Conservation (phyloP, 345 rosid genomes). For the Aquilaria sinensis region DNA sequence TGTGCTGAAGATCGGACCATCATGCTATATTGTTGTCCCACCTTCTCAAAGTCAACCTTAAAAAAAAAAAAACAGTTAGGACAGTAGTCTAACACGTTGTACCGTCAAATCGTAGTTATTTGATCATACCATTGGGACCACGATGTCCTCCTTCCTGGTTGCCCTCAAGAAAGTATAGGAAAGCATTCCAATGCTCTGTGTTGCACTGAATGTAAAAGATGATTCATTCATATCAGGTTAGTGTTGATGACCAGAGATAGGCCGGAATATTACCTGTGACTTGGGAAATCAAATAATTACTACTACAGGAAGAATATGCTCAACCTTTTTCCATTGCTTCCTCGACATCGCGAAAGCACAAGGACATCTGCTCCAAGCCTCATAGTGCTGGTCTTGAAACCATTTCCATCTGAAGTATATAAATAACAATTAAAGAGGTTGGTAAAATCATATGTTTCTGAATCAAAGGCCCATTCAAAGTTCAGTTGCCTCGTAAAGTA, state of each 20-base stretch:
- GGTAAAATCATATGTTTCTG: neutral
- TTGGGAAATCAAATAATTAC: no score
- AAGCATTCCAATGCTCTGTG: slow-evolving; percentile 63
- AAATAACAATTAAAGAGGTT: neutral
- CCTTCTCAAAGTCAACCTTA: slow-evolving; percentile 59
- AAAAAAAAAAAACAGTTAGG: slow-evolving; percentile 4
- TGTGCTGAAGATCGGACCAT: slow-evolving; percentile 29
- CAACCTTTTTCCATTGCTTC: slow-evolving; percentile 39
- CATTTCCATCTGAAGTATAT: slow-evolving; percentile 63
- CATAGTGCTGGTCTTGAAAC: slow-evolving; percentile 85
- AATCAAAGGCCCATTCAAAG: neutral
- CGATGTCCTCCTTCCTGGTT: slow-evolving; percentile 60
- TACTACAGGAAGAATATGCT: neutral
- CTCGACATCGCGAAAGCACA: slow-evolving; percentile 56
- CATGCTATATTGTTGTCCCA: slow-evolving; percentile 35
- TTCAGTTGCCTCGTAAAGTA: neutral
- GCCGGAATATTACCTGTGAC: no score
- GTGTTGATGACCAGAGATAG: neutral
- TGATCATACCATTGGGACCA: slow-evolving; percentile 71
- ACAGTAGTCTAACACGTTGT: neutral
- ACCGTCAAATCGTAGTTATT: neutral
- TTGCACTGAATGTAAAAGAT: slow-evolving; percentile 24
- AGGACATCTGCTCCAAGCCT: slow-evolving; percentile 88
- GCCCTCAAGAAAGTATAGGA: slow-evolving; percentile 63
- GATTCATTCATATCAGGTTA: slow-evolving; percentile 1